A percentile compares a stretch with the other conserved stretches of the same genome.
These are phyloP conservation scores for Candida smagusa DNA, from an alignment of 1,139 yeast species.

Conservation along the genomic window DNA sequence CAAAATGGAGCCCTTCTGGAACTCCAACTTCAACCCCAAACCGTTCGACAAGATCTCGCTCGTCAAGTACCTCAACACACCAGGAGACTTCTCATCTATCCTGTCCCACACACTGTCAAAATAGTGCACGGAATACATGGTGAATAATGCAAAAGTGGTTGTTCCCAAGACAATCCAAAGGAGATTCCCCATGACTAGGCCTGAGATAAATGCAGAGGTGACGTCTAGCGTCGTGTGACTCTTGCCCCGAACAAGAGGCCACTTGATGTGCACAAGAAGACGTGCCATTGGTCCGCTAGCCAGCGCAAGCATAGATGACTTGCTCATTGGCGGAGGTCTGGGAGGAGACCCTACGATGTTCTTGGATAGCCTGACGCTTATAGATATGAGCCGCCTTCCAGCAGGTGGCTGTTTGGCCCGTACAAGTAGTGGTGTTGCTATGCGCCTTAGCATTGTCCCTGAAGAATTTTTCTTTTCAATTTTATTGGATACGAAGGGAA, in stretches of 20 bases:
- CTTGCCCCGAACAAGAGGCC: conserved; percentile 53
- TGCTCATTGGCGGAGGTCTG: conserved; percentile 15
- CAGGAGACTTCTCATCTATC: conserved; percentile 18
- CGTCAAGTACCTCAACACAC: conserved; percentile 33
- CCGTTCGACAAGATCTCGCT: conserved; percentile 40
- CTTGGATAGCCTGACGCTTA: too few relatives aligned
- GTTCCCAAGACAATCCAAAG: conserved; percentile 64
- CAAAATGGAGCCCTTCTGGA: conserved; percentile 33
- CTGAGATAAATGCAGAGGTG: conserved; percentile 55
- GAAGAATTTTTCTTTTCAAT: too few relatives aligned
- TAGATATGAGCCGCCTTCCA: too few relatives aligned
- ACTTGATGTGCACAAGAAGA: conserved; percentile 49
- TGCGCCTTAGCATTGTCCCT: too few relatives aligned
- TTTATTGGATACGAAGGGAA: too few relatives aligned
- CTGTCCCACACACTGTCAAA: conserved; percentile 30
- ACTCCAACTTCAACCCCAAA: conserved; percentile 34
- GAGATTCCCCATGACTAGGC: conserved; percentile 53
- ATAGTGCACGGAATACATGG: conserved; percentile 47
- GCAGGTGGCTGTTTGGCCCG: too few relatives aligned
- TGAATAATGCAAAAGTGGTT: conserved; percentile 57
- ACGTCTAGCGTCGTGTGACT: conserved; percentile 51
- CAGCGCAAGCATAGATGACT: conserved; percentile 39
- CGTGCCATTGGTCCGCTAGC: conserved; percentile 44
- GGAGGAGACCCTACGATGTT: too few relatives aligned
- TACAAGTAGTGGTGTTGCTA: too few relatives aligned